Conservation (phyloP, 768 basidiomycete genomes). For the Auriculariales sp. region DNA sequence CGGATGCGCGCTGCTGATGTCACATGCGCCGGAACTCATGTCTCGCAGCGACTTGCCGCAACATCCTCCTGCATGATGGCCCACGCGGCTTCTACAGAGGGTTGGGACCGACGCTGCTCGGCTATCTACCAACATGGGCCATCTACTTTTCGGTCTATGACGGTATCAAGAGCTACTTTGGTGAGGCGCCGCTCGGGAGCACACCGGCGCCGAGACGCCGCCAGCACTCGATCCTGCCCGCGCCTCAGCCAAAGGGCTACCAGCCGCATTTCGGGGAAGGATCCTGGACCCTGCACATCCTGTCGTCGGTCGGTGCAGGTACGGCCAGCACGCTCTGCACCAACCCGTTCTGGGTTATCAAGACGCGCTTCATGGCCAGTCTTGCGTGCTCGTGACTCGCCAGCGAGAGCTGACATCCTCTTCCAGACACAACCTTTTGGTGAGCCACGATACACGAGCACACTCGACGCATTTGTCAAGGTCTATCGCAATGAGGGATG, state of each 20-base stretch:
- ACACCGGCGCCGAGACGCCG: conserved; percentile 5
- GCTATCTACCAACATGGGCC: conserved; percentile 97
- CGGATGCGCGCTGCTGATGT: conserved; percentile 10
- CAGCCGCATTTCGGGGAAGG: conserved; percentile 70
- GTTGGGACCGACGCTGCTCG: conserved; percentile 90
- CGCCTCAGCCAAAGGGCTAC: conserved; percentile 74
- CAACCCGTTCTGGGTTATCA: conserved; percentile 97
- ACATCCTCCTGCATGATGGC: conserved; percentile 52
- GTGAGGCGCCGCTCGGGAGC: conserved; percentile 41
- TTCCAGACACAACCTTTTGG: conserved; percentile 66
- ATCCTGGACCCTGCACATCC: conserved; percentile 76
- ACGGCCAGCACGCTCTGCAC: conserved; percentile 87
- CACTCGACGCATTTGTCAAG: conserved; percentile 73
- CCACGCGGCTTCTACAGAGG: conserved; percentile 88
- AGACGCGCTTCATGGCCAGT: conserved; percentile 94
- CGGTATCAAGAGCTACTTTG: conserved; percentile 75
- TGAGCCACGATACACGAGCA: conserved; percentile 74
- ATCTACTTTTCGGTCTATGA: conserved; percentile 99
- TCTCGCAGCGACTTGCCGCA: conserved; percentile 34
- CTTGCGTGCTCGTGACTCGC: conserved; percentile 5
- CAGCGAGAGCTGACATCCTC: not conserved
- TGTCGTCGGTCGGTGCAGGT: conserved; percentile 93
- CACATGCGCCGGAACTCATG: conserved; percentile 10
- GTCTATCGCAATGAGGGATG: conserved; percentile 85
- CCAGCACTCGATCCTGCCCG: conserved; percentile 43